A percentile compares a stretch with the other conserved stretches of the same genome.
These are phyloP conservation scores for Vitis hybrid DNA, from an alignment of 177 flowering plant species.

Conservation along the genomic window DNA sequence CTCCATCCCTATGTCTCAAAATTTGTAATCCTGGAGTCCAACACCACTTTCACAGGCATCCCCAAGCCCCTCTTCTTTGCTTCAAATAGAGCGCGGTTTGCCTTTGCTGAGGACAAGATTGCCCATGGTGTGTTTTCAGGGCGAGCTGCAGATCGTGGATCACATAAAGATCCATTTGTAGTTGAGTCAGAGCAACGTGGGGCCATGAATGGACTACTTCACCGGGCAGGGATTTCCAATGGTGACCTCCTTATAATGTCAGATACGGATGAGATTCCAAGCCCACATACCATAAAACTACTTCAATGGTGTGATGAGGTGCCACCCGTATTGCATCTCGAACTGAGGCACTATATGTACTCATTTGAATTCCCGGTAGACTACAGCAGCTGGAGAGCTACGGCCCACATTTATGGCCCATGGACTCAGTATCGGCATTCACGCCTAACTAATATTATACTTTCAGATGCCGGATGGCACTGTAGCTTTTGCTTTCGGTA, in stretches of 20 bases:
- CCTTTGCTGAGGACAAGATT: constrained; percentile 56
- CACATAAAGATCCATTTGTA: constrained; percentile 49
- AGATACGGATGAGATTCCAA: constrained; percentile 84
- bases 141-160: constrained; percentile 17
- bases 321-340: constrained; percentile 74
- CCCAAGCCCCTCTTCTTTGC: constrained; percentile 74
- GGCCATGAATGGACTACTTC: constrained; percentile 58
- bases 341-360: constrained; percentile 71
- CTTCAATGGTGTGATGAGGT: constrained; percentile 82
- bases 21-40: constrained; percentile 76
- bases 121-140: constrained; percentile 53
- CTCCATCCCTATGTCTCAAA: constrained; percentile 63
- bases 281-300: constrained; percentile 67
- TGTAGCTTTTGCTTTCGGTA: constrained; percentile 85
- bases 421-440: constrained; percentile 67
- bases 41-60: constrained; percentile 90
- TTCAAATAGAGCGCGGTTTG: constrained; percentile 43
- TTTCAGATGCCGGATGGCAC: constrained; percentile 97
- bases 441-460: constrained; percentile 53
- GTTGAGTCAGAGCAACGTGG: constrained; percentile 60
- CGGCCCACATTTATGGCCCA: constrained; percentile 45
- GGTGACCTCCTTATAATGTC: constrained; percentile 85
- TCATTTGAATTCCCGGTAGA: constrained; percentile 93
- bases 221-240: constrained; percentile 50
- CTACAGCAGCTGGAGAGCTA: constrained; percentile 75